Conservation (phyloP, 352 stramenopile species). For the Globisporangium splendens region DNA sequence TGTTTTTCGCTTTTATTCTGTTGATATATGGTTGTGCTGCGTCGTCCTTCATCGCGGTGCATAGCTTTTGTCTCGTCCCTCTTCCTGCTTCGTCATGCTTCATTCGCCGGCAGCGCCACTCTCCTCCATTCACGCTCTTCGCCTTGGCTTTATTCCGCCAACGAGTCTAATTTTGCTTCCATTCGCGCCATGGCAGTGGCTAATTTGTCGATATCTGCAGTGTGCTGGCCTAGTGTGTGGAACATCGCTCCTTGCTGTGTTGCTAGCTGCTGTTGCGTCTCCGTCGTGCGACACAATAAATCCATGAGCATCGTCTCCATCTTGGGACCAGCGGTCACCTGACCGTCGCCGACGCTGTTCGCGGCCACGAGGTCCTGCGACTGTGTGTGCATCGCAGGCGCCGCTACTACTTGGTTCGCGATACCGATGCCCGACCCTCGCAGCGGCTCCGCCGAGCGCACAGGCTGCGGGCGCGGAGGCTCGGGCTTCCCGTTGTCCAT, state of each 20-base stretch:
- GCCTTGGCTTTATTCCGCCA: conserved; percentile 53
- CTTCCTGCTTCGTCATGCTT: no score
- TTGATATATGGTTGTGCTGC: no score
- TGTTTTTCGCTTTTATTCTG: no score
- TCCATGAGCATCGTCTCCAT: conserved; percentile 91
- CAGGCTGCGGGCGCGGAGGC: conserved; percentile 29
- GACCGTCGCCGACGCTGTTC: conserved; percentile 70
- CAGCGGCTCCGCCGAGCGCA: conserved; percentile 28
- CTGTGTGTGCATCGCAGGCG: conserved; percentile 32
- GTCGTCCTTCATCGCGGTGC: no score
- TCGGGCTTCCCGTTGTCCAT: conserved; percentile 48
- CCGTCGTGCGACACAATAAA: conserved; percentile 82
- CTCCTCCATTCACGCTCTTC: no score
- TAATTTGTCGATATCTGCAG: conserved; percentile 86
- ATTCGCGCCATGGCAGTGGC: conserved; percentile 83
- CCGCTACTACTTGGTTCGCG: conserved; percentile 73
- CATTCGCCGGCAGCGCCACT: no score
- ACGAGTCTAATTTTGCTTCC: conserved; percentile 86
- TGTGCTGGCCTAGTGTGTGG: conserved; percentile 88
- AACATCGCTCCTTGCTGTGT: conserved; percentile 89
- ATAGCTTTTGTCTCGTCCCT: no score
- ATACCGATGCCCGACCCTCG: conserved; percentile 71
- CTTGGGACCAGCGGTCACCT: conserved; percentile 82
- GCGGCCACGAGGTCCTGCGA: conserved; percentile 82
- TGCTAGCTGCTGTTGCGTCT: conserved; percentile 88